These are phyloP conservation scores for Venturia asperata DNA, from an alignment of 2,329 filamentous ascomycete genomes.

Conservation along the genomic window DNA sequence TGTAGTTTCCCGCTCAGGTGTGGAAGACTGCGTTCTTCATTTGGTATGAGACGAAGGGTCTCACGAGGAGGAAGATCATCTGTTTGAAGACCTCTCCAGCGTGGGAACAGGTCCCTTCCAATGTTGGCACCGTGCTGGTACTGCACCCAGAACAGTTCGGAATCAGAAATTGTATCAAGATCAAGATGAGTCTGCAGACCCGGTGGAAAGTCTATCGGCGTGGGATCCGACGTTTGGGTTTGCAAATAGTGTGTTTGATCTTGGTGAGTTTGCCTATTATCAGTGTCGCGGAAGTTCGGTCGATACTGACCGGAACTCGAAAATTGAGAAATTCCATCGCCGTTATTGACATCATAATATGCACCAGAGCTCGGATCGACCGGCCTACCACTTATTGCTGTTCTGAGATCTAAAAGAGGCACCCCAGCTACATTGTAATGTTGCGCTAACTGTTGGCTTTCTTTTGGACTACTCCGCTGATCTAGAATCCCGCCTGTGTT, in stretches of 20 bases:
- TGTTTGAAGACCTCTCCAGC: background rate
- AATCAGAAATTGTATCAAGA: background rate
- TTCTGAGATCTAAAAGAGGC: background rate
- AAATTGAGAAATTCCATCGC: background rate
- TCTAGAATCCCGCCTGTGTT: background rate
- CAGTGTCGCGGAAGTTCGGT: background rate
- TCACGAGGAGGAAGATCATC: conserved; percentile 7
- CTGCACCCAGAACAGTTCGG: conserved; percentile 1
- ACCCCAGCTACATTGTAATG: background rate
- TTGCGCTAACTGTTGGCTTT: background rate
- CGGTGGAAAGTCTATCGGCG: background rate
- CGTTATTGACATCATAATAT: background rate
- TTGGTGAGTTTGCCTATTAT: background rate
- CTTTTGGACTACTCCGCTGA: background rate
- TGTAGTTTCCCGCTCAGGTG: background rate
- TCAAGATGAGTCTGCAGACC: background rate
- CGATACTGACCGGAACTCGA: background rate
- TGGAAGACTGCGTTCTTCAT: background rate
- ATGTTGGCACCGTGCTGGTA: conserved; percentile 4
- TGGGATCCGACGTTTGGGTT: background rate
- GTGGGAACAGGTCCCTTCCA: conserved; percentile 2
- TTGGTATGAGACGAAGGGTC: conserved; percentile 3
- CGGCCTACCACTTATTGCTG: background rate
- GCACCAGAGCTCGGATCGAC: background rate
- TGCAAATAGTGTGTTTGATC: too few relatives aligned